Base-by-base conservation (phyloP, 1,284 basidiomycete genomes). In the Volvariella surrecta region DNA sequence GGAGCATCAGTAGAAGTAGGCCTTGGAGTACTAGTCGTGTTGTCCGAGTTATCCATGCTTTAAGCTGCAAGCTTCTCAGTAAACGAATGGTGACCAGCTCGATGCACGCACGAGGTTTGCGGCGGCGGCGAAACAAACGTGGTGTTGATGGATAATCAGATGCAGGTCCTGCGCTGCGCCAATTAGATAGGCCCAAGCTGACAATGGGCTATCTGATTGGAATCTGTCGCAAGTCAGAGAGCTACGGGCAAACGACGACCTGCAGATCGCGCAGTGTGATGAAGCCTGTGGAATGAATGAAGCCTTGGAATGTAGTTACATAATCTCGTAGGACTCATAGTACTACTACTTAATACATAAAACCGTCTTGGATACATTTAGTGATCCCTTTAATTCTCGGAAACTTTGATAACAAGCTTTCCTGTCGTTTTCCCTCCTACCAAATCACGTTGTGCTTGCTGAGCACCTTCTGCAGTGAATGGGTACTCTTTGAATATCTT, bases 401-500 rank as follows among this genome's bases (percentile, higher is more conserved):
- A 49, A 9, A 86, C 69, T 56, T 86, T 86, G 54, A 94, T 70
- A 40, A 95, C 52, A 50, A 95, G 59, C 60, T 95, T 96, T 6
- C 92, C 92, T 2, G 73, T 75, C 16, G 90, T 90, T 57, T 77
- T 80, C 37, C 91, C 80, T n/a, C 76, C 68, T 0, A 73, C 74
- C 47, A 97, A 72, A 58, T 96, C 93, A 2, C 58, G 69, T 54
- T 98, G 93, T 0, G 91, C 82, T 51, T 85, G 71, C 49, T 67
- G 71, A 4, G 86, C 77, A 0, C 89, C 92, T 46, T 94, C 84
- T 0, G 79, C 76, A 0, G 84, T 82, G 64, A 98, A 92, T 0
- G 77, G 76, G 53, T 96, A 98, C 43, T 84, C 83, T 48, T 82
- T 76, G 62, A 81, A 78, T 13, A 94, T 69, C 37, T 76, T 71